These are phyloP conservation scores for Fistulina hepatica DNA, from an alignment of 1,284 basidiomycete species.

Conservation along the genomic window DNA sequence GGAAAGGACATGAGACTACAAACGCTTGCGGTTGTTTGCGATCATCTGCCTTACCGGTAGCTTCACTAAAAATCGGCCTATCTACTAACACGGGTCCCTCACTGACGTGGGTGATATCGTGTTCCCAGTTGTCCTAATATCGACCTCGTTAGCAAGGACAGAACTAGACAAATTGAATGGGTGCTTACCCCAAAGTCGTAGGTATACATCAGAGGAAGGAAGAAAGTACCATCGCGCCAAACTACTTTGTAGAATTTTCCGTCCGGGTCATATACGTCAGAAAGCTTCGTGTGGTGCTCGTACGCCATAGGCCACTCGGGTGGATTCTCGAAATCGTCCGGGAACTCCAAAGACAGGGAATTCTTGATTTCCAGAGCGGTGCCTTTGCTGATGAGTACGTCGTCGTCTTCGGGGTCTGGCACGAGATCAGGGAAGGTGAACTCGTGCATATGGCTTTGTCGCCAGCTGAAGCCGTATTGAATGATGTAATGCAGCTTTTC, in stretches of 20 bases:
- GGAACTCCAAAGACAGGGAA: no score
- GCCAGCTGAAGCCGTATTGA: constrained; percentile 11
- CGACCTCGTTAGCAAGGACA: neutral
- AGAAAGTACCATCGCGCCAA: neutral
- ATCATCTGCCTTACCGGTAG: neutral
- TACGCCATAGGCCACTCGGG: neutral
- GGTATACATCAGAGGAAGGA: constrained; percentile 8
- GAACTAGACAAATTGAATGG: neutral
- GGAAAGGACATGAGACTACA: neutral
- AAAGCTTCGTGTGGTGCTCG: neutral
- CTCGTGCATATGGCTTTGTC: constrained; percentile 8
- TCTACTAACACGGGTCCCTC: constrained; percentile 4
- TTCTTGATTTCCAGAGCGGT: neutral
- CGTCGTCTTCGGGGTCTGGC: neutral
- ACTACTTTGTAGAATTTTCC: constrained; percentile 1
- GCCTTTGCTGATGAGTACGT: neutral
- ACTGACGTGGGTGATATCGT: constrained; percentile 11
- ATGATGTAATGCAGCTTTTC: constrained; percentile 10
- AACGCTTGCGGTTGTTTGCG: no score
- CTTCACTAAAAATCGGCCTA: neutral
- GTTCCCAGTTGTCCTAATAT: constrained; percentile 11
- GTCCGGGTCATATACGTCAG: constrained; percentile 4
- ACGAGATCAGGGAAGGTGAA: constrained; percentile 6
- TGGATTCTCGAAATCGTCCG: no score
- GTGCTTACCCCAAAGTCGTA: constrained; percentile 12